Evolutionary conservation across 2,329 filamentous ascomycete genomes (phyloP), one percentile per base, ranked within the genome.

Genomic region (Teratosphaeria viscida): DNA sequence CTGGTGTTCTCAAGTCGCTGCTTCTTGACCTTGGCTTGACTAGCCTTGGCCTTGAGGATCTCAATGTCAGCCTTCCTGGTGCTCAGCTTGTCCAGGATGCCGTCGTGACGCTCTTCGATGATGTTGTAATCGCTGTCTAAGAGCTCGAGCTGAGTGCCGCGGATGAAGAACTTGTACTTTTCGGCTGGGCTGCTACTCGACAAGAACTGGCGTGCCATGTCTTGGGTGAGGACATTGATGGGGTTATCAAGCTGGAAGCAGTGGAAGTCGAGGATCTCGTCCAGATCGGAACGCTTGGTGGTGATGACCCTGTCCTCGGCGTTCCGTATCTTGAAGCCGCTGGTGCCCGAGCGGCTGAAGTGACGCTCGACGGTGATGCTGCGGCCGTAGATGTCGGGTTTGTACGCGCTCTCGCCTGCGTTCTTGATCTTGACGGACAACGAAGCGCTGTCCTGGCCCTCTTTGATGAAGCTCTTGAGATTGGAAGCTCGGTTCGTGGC

Each of bases 101-200:
- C 83, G 64, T 96, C 88, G 23, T 94, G 79, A 3, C 84, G 87
- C 64, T 95, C 87, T 62, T 88, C 85, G 14, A 96, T 85, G 60
- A 96, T 78, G 60, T 86, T 84, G 73, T 99, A 99, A 70, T 99
- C 94, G 62, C 90, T 86, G 71, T 96, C 90, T 10, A 99, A 81
- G 66, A 92, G 87, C 71, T 97, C 90, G 0, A 99, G 82, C 68
- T 97, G 92, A 0, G 96, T 95, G 29, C 94, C 94, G 67, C 92
- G 90, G 61, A 96, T 83, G 70, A 99, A 99, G 69, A 96, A 96
- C 66, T 90, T 94, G 79, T 97, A 99, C 72, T 99, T 99, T 61
- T 92, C 86, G 3, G 83, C 78, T 0, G 91, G 84, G 2, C 85
- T 88, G 12, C 94, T 92, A 39, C 86, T 84, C 69, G 92, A 95